Evolutionary conservation across 345 rosid genomes (phyloP), one percentile per base, ranked within the genome.

Genomic region (Toxicodendron radicans): DNA sequence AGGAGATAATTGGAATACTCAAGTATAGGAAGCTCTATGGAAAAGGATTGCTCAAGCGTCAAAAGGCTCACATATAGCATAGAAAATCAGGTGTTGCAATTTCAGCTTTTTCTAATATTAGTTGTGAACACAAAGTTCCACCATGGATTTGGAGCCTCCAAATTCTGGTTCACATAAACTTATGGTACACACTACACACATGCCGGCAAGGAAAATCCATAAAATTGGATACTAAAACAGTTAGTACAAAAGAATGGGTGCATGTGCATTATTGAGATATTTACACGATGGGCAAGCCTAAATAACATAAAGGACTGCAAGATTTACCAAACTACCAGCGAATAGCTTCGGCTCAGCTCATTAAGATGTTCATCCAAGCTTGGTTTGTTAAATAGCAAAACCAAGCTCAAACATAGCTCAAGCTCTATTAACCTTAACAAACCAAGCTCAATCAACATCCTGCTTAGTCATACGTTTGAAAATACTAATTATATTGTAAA

Each of bases 21-120:
- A 21, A 48, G 56, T 24, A 59, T 14, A 41, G 27, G 27, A 30
- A 67, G 61, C 68, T 59, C 24, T 57, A 54, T 48, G 53, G 46
- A 59, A 58, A 7, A 52, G 32, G 24, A n/a, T 23, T 30, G 49
- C 21, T 27, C 41, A 11, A 58, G 14, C 54, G 67, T 24, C 9
- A 63, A 41, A 20, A 38, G 23, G 20, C n/a, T 27, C 45, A 3
- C 58, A 43, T 1, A 24, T 17, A 51, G 3, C 41, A n/a, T 24
- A 66, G 56, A 14, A 48, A 66, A 49, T 66, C 35, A 66, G 30
- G 20, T 1, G 10, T 61, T 33, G 33, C 35, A 72, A 53, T 72
- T 61, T 48, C 20, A 51, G 11, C 2, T 6, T 32, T 72, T 49
- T 35, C 46, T 18, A 10, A 10, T n/a, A 30, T 11, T 4, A 13